Percentiles rank a stretch among this genome's conserved stretches.
These are phyloP conservation scores for Dendryphion nanum DNA, from an alignment of 2,329 filamentous ascomycete species.

Conservation along the genomic window DNA sequence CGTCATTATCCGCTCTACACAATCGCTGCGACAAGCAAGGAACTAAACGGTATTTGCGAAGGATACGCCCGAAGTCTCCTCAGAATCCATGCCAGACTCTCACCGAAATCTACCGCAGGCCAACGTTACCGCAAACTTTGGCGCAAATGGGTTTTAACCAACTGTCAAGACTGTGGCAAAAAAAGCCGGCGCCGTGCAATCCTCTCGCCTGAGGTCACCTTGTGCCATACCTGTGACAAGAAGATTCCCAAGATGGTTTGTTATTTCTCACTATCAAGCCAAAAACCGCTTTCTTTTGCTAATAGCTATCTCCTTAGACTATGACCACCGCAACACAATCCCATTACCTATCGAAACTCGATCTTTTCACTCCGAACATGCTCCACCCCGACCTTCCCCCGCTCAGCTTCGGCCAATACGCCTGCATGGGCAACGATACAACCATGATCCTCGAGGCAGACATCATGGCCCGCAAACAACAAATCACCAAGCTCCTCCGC, in stretches of 20 bases:
- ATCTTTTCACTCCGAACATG: constrained; percentile 31
- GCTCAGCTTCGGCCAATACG: constrained; percentile 16
- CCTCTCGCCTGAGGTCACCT: constrained; percentile 19
- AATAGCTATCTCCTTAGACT: constrained; percentile 15
- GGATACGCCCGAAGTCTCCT: constrained; percentile 29
- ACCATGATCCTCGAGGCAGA: constrained; percentile 25
- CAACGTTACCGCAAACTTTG: constrained; percentile 21
- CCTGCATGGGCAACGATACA: constrained; percentile 16
- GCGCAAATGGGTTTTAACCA: constrained; percentile 16
- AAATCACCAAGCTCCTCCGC: constrained; percentile 16
- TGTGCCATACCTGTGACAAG: constrained; percentile 27
- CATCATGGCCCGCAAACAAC: constrained; percentile 17
- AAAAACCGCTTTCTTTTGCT: neutral
- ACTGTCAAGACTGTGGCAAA: constrained; percentile 28
- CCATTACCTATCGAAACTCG: constrained; percentile 28
- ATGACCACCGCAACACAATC: constrained; percentile 24
- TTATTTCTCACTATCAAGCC: neutral
- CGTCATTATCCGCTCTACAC: constrained; percentile 15
- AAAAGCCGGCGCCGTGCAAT: constrained; percentile 23
- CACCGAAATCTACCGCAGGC: constrained; percentile 7
- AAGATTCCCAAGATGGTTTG: constrained; percentile 25
- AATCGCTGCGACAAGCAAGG: constrained; percentile 21
- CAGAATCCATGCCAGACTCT: constrained; percentile 18
- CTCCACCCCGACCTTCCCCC: constrained; percentile 24
- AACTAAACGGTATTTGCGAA: constrained; percentile 24